Conservation (phyloP, 2,329 filamentous ascomycete species). For the Xylaria arbuscula region DNA sequence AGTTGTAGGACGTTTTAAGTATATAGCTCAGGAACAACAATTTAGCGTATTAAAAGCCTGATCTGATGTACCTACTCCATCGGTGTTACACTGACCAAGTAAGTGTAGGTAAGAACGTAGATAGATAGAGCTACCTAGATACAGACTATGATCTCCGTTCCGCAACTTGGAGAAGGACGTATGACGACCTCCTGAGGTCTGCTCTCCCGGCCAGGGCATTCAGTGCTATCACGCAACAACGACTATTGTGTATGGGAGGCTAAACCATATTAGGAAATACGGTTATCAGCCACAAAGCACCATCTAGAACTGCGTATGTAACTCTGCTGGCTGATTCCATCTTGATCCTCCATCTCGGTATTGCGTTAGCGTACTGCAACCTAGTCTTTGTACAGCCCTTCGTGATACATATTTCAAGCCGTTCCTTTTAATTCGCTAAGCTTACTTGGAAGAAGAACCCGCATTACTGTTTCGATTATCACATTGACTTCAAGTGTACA, state of each 20-base stretch:
- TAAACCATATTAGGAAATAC: slow-evolving; percentile 26
- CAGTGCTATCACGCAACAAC: not conserved
- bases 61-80: not conserved
- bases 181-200: too few species aligned
- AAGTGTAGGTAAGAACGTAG: not conserved
- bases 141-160: too few species aligned
- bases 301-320: slow-evolving; percentile 22
- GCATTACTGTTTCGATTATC: not conserved
- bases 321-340: not conserved
- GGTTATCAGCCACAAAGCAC: slow-evolving; percentile 19
- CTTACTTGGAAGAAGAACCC: not conserved
- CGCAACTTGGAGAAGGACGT: not conserved
- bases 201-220: not conserved
- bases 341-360: not conserved
- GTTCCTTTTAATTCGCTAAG: not conserved
- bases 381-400: not conserved
- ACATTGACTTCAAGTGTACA: not conserved
- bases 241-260: not conserved
- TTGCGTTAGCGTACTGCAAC: slow-evolving; percentile 9
- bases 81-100: not conserved
- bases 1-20: not conserved
- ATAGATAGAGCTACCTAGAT: too few species aligned
- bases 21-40: not conserved
- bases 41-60: not conserved
- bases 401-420: not conserved